Percentiles rank a stretch among this genome's conserved stretches.
Conservation (phyloP, 805 yeast species). For the Nakazawaea holstii region DNA sequence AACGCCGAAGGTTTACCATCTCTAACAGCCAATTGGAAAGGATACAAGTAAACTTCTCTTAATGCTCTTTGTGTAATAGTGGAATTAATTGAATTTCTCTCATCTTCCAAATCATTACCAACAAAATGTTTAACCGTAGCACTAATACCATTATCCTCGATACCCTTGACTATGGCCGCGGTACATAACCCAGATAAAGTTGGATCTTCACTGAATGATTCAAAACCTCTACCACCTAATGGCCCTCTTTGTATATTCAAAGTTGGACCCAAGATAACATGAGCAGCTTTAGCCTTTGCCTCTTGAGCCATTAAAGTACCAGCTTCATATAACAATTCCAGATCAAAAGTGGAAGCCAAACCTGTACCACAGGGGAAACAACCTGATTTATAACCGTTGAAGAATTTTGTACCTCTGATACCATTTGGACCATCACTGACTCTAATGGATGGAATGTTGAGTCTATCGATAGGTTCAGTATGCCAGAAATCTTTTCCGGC, state of each 20-base stretch:
- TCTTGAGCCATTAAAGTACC: constrained; percentile 39
- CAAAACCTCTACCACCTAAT: constrained; percentile 40
- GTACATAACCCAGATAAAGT: constrained; percentile 38
- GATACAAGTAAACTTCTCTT: constrained; percentile 58
- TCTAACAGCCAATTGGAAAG: constrained; percentile 55
- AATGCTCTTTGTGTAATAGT: constrained; percentile 54
- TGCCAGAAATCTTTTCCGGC: constrained; percentile 37
- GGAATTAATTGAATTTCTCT: constrained; percentile 42
- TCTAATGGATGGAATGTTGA: constrained; percentile 30
- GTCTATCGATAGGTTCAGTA: constrained; percentile 26
- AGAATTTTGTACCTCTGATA: constrained; percentile 36
- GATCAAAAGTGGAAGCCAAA: constrained; percentile 38
- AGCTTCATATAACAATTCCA: constrained; percentile 29
- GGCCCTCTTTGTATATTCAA: constrained; percentile 38
- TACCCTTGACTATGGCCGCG: constrained; percentile 46
- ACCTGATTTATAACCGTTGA: constrained; percentile 35
- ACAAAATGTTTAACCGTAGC: constrained; percentile 62
- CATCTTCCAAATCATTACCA: constrained; percentile 58
- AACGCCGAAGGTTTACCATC: constrained; percentile 46
- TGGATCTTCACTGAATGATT: constrained; percentile 39
- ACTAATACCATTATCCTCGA: constrained; percentile 43
- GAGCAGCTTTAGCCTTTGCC: constrained; percentile 38
- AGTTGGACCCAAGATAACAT: constrained; percentile 30
- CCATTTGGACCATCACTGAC: constrained; percentile 48
- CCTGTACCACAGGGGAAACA: constrained; percentile 44